These are phyloP conservation scores for Fraxinus americana DNA, from an alignment of 257 asterid genomes.

Conservation along the genomic window DNA sequence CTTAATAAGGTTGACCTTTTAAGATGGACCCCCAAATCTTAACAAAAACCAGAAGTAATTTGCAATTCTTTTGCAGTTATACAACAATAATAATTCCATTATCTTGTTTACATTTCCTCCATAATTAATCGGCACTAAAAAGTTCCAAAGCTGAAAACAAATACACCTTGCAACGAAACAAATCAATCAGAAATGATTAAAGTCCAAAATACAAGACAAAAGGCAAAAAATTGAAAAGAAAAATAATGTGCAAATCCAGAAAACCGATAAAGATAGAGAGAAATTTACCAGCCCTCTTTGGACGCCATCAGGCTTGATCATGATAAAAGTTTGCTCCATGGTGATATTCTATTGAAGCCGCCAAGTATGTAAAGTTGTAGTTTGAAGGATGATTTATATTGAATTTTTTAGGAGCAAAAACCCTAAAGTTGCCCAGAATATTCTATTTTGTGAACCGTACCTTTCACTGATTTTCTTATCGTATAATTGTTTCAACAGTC, in stretches of 20 bases:
- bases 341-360: no score
- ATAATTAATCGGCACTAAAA: no score
- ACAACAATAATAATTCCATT: background rate
- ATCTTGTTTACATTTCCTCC: background rate
- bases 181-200: background rate
- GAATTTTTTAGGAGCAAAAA: no score
- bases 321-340: conserved; percentile 97
- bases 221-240: background rate
- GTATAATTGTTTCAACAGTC: no score
- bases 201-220: background rate
- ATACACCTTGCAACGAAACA: background rate
- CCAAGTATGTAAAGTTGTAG: no score
- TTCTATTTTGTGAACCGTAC: no score
- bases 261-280: background rate
- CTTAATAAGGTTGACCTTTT: no score
- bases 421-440: no score
- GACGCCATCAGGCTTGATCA: conserved; percentile 44
- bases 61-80: background rate
- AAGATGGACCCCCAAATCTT: no score
- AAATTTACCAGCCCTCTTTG: conserved; percentile 87
- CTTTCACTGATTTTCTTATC: no score
- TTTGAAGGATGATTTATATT: no score
- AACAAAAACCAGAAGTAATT: background rate
- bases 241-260: background rate
- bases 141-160: no score